Evolutionary conservation across 257 asterid species (phyloP).

Genomic region (Rubia yunnanensis): DNA sequence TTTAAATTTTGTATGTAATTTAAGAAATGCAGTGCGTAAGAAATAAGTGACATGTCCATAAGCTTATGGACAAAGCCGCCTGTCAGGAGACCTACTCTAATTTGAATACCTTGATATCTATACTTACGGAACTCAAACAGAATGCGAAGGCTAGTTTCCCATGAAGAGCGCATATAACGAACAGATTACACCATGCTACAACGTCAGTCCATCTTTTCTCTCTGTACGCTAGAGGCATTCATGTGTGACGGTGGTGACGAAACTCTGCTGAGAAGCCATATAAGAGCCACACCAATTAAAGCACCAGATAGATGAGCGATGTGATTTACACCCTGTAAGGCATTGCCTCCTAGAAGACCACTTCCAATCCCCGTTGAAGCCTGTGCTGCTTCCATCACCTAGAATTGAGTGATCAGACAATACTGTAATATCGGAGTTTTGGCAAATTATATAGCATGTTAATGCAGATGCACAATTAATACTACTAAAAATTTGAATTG

Average conservation of each 20-base stretch:
- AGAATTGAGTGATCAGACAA: conserved; percentile 8
- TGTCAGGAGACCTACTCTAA: too few species aligned
- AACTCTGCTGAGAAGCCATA: conserved; percentile 65
- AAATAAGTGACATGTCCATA: too few species aligned
- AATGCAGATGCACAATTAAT: neutral
- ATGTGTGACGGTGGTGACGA: conserved; percentile 37
- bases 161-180: neutral
- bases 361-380: conserved; percentile 68
- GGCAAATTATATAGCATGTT: neutral
- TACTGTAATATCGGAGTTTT: neutral
- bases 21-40: too few species aligned
- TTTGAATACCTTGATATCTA: neutral
- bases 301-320: conserved; percentile 96
- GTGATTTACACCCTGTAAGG: conserved; percentile 73
- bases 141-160: neutral
- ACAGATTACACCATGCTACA: neutral
- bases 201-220: conserved; percentile 1
- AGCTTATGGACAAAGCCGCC: too few species aligned
- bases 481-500: too few species aligned
- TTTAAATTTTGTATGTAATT: too few species aligned
- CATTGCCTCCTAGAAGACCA: conserved; percentile 38
- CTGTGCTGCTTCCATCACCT: conserved; percentile 99
- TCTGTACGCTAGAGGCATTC: neutral
- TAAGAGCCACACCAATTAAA: conserved; percentile 65
- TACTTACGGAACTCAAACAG: neutral